Evolutionary conservation across 164 flowering plant genomes (phyloP).

Genomic region (Houttuynia cordata): DNA sequence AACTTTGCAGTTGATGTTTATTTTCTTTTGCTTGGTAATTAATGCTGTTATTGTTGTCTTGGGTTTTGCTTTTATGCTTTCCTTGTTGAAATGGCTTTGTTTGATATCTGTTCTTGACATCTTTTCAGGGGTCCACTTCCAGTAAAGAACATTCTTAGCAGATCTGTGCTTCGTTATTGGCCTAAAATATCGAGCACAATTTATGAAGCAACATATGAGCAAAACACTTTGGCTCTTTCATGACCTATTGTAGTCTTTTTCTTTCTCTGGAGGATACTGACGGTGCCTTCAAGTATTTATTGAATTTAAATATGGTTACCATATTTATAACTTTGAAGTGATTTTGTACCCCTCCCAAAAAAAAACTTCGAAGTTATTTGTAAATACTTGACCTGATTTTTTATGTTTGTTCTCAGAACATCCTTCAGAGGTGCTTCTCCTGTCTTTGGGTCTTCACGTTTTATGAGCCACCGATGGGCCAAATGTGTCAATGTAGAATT

Average conservation of each 20-base stretch:
- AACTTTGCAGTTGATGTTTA: too few relatives aligned
- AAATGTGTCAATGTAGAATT: background rate
- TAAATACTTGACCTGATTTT: too few relatives aligned
- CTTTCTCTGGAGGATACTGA: background rate
- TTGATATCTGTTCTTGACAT: background rate
- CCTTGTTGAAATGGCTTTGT: background rate
- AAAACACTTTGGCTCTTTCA: conserved; percentile 27
- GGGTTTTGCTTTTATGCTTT: background rate
- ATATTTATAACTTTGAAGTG: too few relatives aligned
- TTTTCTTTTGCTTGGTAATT: too few relatives aligned
- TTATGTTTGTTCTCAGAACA: background rate
- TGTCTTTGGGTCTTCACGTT: background rate
- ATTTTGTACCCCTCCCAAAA: too few relatives aligned
- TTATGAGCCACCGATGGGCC: background rate
- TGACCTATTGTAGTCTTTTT: conserved; percentile 20
- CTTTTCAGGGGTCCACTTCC: conserved; percentile 96
- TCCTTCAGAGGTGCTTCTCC: too few relatives aligned
- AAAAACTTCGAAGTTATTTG: too few relatives aligned
- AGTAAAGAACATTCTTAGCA: conserved; percentile 64
- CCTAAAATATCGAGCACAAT: conserved; percentile 53
- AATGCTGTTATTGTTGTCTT: background rate
- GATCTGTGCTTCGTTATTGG: conserved; percentile 91
- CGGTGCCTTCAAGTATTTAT: background rate
- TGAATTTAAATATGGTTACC: background rate
- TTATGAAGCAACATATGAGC: conserved; percentile 18